Conservation (phyloP, 202 grass and related monocot genomes). For the Setaria italica region DNA sequence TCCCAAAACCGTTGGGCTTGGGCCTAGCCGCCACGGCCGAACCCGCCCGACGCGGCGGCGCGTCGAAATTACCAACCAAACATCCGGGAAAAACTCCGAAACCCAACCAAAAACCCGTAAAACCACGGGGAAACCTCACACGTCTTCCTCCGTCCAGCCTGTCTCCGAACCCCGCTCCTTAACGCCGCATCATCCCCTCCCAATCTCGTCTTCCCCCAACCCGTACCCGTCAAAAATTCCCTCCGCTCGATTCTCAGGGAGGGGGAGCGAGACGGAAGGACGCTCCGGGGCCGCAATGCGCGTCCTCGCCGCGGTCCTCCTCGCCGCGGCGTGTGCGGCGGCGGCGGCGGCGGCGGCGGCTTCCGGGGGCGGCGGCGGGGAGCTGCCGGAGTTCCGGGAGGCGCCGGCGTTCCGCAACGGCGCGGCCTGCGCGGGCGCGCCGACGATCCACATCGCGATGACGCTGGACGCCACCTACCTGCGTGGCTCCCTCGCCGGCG, state of each 20-base stretch:
- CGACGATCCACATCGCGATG: slow-evolving; percentile 93
- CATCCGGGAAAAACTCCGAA: slow-evolving; percentile 22
- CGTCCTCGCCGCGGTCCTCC: slow-evolving; percentile 44
- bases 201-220: background rate
- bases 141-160: slow-evolving; percentile 60
- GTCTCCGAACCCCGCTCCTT: slow-evolving; percentile 14
- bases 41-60: too few species aligned
- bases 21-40: background rate
- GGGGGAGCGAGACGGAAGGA: background rate
- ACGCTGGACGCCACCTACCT: slow-evolving; percentile 94
- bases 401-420: slow-evolving; percentile 94
- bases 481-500: slow-evolving; percentile 86
- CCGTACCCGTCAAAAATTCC: slow-evolving; percentile 36
- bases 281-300: slow-evolving; percentile 52
- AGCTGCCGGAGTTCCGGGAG: slow-evolving; percentile 80
- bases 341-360: background rate
- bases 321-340: slow-evolving; percentile 30
- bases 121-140: slow-evolving; percentile 47
- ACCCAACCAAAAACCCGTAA: slow-evolving; percentile 40
- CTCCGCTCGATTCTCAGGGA: slow-evolving; percentile 14
- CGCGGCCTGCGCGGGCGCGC: slow-evolving; percentile 55
- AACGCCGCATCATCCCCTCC: slow-evolving; percentile 18
- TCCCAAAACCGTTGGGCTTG: background rate
- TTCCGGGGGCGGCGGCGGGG: slow-evolving; percentile 28
- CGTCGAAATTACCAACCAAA: background rate